Evolutionary conservation across 305 asterid genomes (phyloP), one percentile per base, ranked within the genome.

Genomic region (Fraxinus velutina): DNA sequence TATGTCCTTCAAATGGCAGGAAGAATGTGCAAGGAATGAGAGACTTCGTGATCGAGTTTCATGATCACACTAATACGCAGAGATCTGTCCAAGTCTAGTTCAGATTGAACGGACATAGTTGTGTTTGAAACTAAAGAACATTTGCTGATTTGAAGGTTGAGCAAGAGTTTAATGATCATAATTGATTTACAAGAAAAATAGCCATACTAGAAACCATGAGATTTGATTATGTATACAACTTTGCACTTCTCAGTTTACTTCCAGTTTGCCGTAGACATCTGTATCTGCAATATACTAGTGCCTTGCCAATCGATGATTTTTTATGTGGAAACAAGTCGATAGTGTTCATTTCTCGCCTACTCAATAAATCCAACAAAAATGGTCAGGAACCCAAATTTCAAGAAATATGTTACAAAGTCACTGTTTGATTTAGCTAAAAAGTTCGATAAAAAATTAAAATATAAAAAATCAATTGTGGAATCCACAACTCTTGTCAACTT

Each of bases 11-110:
- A 64, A 66, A 32, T 85, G 88, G 71, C 92, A 92, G 97, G 94
- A 90, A 82, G 98, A 93, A 87, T 89, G 91, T 79, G 82, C 87
- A 47, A 84, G 82, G 82, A 92, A 91, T 79, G 95, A 91, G 84
- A 86, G 86, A 78, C 91, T 93, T 39, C 90, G 79, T 30, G 81
- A 84, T 76, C 90, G 82, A 82, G 72, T 79, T 77, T 62, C 78
- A 79, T 8, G 78, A 78, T 60, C 84, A 34, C 30, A 33, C 5
- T 7, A 12, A 13, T 27, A 24, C 37, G 36, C 8, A 66, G 32
- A 66, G 75, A 32, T 70, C 32, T 24, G 73, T 36, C 6, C 19
- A 29, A 66, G 34, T 60, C 36, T 27, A 27, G 19, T 4, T 66
- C 33, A 1, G 73, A 66, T 64, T 4, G 15, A 64, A 64, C 72